phyloP scores from a whole-genome alignment of 2,329 filamentous ascomycete genomes.

The Colletotrichum tamarilloi region DNA sequence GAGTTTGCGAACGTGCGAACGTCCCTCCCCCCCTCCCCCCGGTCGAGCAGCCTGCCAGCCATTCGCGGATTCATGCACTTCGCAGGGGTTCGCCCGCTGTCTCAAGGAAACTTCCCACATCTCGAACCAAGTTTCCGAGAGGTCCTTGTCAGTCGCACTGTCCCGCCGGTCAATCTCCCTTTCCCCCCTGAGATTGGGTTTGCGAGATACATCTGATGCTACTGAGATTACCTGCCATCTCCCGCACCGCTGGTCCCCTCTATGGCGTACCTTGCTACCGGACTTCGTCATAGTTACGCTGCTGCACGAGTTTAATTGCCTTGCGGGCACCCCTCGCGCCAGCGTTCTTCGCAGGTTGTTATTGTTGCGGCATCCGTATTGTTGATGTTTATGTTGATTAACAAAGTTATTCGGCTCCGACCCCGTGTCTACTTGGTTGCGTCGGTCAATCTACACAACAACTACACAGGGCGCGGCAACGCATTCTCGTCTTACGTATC shows the following conservation, averaged over 20 bases:
- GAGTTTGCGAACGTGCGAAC: background rate
- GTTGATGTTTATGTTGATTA: conserved; percentile 21
- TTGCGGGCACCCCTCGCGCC: background rate
- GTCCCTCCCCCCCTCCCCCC: conserved; percentile 5
- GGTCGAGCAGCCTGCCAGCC: conserved; percentile 14
- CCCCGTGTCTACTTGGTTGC: background rate
- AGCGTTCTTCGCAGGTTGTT: conserved; percentile 17
- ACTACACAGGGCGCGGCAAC: background rate
- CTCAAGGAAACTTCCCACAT: background rate
- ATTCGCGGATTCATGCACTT: conserved; percentile 22
- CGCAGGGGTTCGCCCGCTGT: conserved; percentile 15
- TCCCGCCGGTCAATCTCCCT: background rate
- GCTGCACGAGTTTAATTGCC: conserved; percentile 10
- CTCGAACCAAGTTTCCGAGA: conserved; percentile 7
- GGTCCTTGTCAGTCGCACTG: conserved; percentile 1
- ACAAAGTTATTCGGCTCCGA: background rate
- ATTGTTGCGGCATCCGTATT: conserved; percentile 3
- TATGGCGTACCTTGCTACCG: conserved; percentile 8
- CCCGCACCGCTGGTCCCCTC: background rate
- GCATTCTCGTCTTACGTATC: background rate
- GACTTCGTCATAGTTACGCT: conserved; percentile 15
- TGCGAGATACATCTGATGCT: background rate
- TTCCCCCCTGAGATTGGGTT: background rate
- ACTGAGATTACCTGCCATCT: background rate
- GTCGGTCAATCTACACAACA: conserved; percentile 1